Conservation (phyloP, 164 flowering plant genomes). For the Aristolochia californica region DNA sequence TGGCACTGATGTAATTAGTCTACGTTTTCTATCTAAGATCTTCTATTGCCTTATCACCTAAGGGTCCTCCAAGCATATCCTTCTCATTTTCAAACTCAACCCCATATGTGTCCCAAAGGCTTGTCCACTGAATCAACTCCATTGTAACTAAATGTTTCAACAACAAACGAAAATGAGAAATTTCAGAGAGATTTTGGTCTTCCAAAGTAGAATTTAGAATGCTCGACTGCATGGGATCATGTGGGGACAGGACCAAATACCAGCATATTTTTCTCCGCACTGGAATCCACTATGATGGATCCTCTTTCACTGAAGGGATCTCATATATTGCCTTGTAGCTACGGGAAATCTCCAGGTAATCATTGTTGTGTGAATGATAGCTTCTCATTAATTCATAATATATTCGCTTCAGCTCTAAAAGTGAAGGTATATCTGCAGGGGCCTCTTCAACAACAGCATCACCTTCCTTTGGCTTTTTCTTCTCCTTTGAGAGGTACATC, state of each 20-base stretch:
- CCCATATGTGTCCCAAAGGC: slow-evolving; percentile 62
- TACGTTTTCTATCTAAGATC: slow-evolving; percentile 77
- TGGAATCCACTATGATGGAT: slow-evolving; percentile 69
- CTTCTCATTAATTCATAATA: slow-evolving; percentile 87
- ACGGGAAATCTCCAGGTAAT: slow-evolving; percentile 90
- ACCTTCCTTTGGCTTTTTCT: slow-evolving; percentile 94
- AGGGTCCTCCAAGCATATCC: slow-evolving; percentile 71
- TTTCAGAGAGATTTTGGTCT: slow-evolving; percentile 85
- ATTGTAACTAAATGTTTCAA: slow-evolving; percentile 84
- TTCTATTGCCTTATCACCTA: slow-evolving; percentile 84
- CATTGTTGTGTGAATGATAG: slow-evolving; percentile 69
- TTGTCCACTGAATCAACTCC: slow-evolving; percentile 96
- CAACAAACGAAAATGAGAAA: slow-evolving; percentile 63
- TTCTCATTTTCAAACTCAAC: slow-evolving; percentile 84
- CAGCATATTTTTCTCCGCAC: slow-evolving; percentile 92
- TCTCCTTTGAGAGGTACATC: slow-evolving; percentile 74
- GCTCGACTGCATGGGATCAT: slow-evolving; percentile 98
- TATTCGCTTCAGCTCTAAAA: slow-evolving; percentile 73
- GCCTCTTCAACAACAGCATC: slow-evolving; percentile 84
- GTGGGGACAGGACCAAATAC: slow-evolving; percentile 76
- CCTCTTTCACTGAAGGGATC: slow-evolving; percentile 73
- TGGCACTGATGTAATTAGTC: too few relatives aligned
- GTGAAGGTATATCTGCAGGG: slow-evolving; percentile 62
- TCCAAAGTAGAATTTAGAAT: slow-evolving; percentile 83
- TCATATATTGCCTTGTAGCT: slow-evolving; percentile 89